Conservation (phyloP, 1,284 basidiomycete species). For the Porogramme epimiltina region DNA sequence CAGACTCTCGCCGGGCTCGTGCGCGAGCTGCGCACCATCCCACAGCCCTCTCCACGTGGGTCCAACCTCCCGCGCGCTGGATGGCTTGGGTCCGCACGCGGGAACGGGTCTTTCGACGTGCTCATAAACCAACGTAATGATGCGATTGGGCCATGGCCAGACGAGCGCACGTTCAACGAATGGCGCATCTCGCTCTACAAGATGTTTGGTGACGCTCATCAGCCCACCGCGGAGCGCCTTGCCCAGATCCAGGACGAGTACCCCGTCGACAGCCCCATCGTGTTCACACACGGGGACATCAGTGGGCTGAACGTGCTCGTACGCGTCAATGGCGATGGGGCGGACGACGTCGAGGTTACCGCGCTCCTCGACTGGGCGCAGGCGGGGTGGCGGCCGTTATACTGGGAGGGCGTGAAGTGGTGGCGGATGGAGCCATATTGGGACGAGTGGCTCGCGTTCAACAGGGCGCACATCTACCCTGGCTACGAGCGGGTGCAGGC, state of each 20-base stretch:
- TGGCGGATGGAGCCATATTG: not conserved
- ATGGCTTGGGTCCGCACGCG: too few species aligned
- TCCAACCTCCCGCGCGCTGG: too few species aligned
- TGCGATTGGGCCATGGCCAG: not conserved
- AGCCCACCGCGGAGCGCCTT: not conserved
- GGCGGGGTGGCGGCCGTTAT: constrained; percentile 21
- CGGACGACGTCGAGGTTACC: constrained; percentile 10
- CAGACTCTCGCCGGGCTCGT: too few species aligned
- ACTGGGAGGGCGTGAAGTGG: constrained; percentile 18
- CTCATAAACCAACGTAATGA: not conserved
- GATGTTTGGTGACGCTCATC: not conserved
- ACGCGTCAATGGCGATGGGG: not conserved
- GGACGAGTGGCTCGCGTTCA: too few species aligned
- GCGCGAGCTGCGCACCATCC: too few species aligned
- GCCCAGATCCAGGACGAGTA: not conserved
- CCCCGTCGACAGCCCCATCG: not conserved
- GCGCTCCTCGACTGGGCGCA: constrained; percentile 23
- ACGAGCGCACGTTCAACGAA: not conserved
- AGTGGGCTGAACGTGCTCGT: constrained; percentile 15
- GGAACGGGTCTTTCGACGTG: too few species aligned
- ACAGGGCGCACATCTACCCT: too few species aligned
- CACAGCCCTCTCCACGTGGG: too few species aligned
- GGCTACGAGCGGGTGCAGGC: too few species aligned
- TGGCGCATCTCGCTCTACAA: not conserved
- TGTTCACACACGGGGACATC: constrained; percentile 10